These are phyloP conservation scores for Pythium graminicola DNA, from an alignment of 352 stramenopile genomes.

Conservation along the genomic window DNA sequence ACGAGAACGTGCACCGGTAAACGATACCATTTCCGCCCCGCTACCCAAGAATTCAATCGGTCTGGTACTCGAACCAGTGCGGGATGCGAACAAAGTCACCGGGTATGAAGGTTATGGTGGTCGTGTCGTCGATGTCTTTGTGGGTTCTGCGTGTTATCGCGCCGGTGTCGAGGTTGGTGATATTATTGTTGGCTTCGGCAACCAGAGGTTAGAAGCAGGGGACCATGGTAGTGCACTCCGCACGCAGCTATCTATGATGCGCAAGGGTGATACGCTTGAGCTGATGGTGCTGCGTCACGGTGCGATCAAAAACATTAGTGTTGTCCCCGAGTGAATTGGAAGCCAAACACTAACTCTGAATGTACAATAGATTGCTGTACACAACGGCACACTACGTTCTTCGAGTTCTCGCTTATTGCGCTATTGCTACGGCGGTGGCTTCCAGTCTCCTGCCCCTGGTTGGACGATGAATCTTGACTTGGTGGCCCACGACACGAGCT, in stretches of 20 bases:
- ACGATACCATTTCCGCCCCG: constrained; percentile 35
- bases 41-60: constrained; percentile 42
- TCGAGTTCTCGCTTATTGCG: too few species aligned
- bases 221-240: constrained; percentile 46
- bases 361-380: constrained; percentile 8
- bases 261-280: constrained; percentile 42
- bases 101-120: constrained; percentile 40
- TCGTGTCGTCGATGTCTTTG: constrained; percentile 44
- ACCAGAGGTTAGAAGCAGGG: constrained; percentile 36
- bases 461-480: too few species aligned
- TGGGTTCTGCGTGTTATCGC: constrained; percentile 40
- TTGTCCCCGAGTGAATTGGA: constrained; percentile 32
- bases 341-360: neutral
- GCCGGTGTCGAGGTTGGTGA: constrained; percentile 45
- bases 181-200: constrained; percentile 43
- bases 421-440: too few species aligned
- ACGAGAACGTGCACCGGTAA: constrained; percentile 29
- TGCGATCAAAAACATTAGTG: constrained; percentile 32
- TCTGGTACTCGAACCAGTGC: constrained; percentile 44
- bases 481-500: too few species aligned
- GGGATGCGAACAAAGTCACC: constrained; percentile 23
- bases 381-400: neutral
- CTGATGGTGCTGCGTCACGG: constrained; percentile 37
- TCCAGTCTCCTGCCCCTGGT: too few species aligned
- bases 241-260: constrained; percentile 51